Evolutionary conservation across 768 basidiomycete genomes (phyloP), one percentile per base, ranked within the genome.

Genomic region (Podaxis carcinomalis): DNA sequence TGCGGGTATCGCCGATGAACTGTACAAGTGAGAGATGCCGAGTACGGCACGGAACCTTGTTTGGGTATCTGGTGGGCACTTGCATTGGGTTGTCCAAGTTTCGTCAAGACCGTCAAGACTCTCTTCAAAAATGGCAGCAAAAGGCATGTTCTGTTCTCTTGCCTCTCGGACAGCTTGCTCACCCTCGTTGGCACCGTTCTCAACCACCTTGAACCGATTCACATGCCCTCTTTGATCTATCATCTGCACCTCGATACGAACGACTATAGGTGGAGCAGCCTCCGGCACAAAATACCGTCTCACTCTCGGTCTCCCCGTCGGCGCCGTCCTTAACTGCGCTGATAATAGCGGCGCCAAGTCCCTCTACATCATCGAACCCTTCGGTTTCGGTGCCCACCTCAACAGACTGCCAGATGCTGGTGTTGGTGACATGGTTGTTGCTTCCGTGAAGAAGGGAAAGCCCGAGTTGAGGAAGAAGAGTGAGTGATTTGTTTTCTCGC

Each of bases 341-440:
- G 97, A 99, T 83, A 99, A 99, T 88, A 93, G 92, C 72, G 97
- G 97, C 66, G 97, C 96, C 67, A 99, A 98, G 81, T 93, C 90
- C 59, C 84, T 97, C 66, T 97, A 80, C 78, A 74, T 98, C 72
- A 98, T 99, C 72, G 93, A 96, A 76, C 93, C 97, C 57, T 95
- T 87, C 72, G 92, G 95, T 56, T 92, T 91, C 75, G 97, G 97
- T 76, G 90, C 97, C 65, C 94, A 90, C 74, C 86, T 98, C 53
- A 98, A 98, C 86, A 85, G 97, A 78, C 83, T 98, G 63, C 97
- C 97, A 64, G 96, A 97, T 75, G 95, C 92, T 64, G 90, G 89
- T 82, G 92, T 93, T 61, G 92, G 93, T 61, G 93, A 95, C 75
- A 95, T 95, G 93, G 87, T 95, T 64, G 91, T 96, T 62, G 93